Conservation (phyloP, 352 stramenopile genomes). For the Plasmopara viticola region DNA sequence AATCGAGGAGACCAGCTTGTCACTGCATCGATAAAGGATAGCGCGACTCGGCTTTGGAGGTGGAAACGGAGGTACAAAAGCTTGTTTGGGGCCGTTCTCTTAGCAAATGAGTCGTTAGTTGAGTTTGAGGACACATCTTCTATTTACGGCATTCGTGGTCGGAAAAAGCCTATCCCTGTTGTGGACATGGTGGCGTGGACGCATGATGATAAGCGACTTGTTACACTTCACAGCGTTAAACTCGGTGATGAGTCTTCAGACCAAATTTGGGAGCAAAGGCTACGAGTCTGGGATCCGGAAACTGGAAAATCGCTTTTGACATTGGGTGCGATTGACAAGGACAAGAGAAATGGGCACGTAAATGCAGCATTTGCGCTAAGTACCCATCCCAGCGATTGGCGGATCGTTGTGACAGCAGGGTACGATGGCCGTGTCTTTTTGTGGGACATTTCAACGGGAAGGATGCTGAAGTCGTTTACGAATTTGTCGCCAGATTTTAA, state of each 20-base stretch:
- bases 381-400: constrained; percentile 65
- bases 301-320: constrained; percentile 54
- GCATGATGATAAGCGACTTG: constrained; percentile 46
- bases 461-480: constrained; percentile 53
- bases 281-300: constrained; percentile 58
- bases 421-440: constrained; percentile 80
- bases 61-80: constrained; percentile 60
- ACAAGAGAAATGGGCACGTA: constrained; percentile 61
- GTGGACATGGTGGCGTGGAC: constrained; percentile 68
- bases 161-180: constrained; percentile 36
- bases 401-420: constrained; percentile 71
- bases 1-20: constrained; percentile 86
- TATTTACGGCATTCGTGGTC: constrained; percentile 39
- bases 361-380: constrained; percentile 78
- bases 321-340: constrained; percentile 45
- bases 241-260: constrained; percentile 39
- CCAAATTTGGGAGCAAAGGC: constrained; percentile 49
- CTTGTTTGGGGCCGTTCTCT: constrained; percentile 41
- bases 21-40: constrained; percentile 93
- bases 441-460: constrained; percentile 75
- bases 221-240: constrained; percentile 70
- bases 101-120: constrained; percentile 33
- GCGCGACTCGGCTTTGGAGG: constrained; percentile 63
- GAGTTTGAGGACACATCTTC: constrained; percentile 38
- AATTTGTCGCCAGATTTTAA: constrained; percentile 57